Conservation (phyloP, 2,329 filamentous ascomycete species). For the Penicillium decumbens region DNA sequence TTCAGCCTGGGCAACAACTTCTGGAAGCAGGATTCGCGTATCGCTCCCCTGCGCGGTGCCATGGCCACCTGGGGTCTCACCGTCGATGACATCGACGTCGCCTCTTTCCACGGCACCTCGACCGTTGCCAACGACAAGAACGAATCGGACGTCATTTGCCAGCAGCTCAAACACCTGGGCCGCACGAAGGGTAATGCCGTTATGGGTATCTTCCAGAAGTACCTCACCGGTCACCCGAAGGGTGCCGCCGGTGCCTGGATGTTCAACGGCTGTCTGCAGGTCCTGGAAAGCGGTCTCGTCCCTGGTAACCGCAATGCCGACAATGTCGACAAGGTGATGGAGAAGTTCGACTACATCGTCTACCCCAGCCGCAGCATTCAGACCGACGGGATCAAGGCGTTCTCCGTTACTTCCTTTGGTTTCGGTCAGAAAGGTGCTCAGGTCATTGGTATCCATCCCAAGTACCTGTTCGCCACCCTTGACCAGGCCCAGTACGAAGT, state of each 20-base stretch:
- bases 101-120: conserved; percentile 98
- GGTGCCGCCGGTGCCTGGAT: conserved; percentile 99
- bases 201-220: conserved; percentile 98
- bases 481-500: conserved; percentile 75
- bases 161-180: conserved; percentile 91
- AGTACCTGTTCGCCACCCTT: conserved; percentile 91
- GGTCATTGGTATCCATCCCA: conserved; percentile 92
- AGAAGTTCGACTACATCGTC: conserved; percentile 95
- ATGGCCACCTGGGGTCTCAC: conserved; percentile 97
- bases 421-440: conserved; percentile 99
- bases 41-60: conserved; percentile 91
- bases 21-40: conserved; percentile 93
- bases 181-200: conserved; percentile 95
- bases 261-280: conserved; percentile 97
- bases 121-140: conserved; percentile 99
- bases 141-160: conserved; percentile 93
- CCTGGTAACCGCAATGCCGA: conserved; percentile 97
- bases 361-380: conserved; percentile 94
- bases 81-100: conserved; percentile 89
- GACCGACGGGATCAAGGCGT: conserved; percentile 96
- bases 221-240: conserved; percentile 97
- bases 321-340: conserved; percentile 93
- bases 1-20: conserved; percentile 95
- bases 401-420: conserved; percentile 97
- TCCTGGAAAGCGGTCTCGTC: conserved; percentile 87